Conservation (phyloP, 306 rosid genomes). For the Oxytropis ochrocephala region DNA sequence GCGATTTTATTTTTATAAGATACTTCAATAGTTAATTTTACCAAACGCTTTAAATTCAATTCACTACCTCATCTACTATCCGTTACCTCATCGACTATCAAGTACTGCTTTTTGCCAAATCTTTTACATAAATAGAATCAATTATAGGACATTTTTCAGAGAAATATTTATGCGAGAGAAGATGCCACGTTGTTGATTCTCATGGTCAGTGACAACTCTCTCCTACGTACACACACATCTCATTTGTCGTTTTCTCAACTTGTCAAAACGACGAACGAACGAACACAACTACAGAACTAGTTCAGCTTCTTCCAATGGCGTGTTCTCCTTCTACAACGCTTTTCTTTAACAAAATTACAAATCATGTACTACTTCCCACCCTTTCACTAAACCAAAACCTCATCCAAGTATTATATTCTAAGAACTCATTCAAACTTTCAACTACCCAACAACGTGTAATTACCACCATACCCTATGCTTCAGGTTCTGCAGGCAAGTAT, state of each 20-base stretch:
- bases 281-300: not conserved
- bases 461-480: slow-evolving; percentile 33
- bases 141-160: too few species aligned
- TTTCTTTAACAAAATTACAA: slow-evolving; percentile 2
- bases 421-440: slow-evolving; percentile 25
- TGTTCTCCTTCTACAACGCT: slow-evolving; percentile 26
- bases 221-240: not conserved
- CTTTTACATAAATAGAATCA: too few species aligned
- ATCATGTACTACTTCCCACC: slow-evolving; percentile 8
- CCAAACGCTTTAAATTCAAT: too few species aligned
- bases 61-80: too few species aligned
- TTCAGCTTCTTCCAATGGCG: slow-evolving; percentile 32
- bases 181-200: slow-evolving; percentile 22
- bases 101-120: too few species aligned
- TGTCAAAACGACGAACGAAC: not conserved
- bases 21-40: too few species aligned
- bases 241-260: not conserved
- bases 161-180: not conserved
- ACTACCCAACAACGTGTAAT: slow-evolving; percentile 19
- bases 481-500: slow-evolving; percentile 52
- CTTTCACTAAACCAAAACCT: slow-evolving; percentile 13
- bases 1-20: too few species aligned
- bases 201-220: not conserved
- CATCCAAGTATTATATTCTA: slow-evolving; percentile 7
- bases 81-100: too few species aligned